phyloP scores from a whole-genome alignment of 306 rosid genomes.

The Cucurbita argyrosperma region DNA sequence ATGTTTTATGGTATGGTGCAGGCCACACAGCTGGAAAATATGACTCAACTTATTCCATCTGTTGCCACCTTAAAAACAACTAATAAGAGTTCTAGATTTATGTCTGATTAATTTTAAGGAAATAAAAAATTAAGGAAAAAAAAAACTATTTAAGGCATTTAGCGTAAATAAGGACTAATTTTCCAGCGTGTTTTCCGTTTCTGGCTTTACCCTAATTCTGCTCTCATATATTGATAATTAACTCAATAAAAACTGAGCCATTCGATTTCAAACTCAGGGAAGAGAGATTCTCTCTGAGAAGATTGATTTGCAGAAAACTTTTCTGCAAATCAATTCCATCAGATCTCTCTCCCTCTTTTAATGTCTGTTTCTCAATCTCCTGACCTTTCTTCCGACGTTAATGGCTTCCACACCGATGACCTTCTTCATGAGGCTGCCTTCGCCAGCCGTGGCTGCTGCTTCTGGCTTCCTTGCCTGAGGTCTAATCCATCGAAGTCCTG shows the following conservation, averaged over 20 bases:
- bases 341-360: not conserved
- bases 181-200: slow-evolving; percentile 13
- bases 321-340: not conserved
- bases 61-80: not conserved
- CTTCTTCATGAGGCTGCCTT: not conserved
- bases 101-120: too few relatives aligned
- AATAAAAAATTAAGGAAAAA: too few relatives aligned
- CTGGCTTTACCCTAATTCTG: not conserved
- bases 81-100: not conserved
- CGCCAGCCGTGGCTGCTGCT: slow-evolving; percentile 29
- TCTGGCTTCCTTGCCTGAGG: slow-evolving; percentile 11
- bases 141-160: too few relatives aligned
- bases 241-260: not conserved
- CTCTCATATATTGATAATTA: not conserved
- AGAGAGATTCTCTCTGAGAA: not conserved
- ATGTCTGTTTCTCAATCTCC: not conserved
- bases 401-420: slow-evolving; percentile 9
- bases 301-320: not conserved
- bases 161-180: not conserved
- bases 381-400: not conserved
- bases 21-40: not conserved
- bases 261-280: not conserved
- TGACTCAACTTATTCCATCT: not conserved
- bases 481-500: not conserved
- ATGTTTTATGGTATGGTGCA: too few relatives aligned